phyloP scores from a whole-genome alignment of 2,329 filamentous ascomycete species.

The Cephalotrichum gorgonifer region DNA sequence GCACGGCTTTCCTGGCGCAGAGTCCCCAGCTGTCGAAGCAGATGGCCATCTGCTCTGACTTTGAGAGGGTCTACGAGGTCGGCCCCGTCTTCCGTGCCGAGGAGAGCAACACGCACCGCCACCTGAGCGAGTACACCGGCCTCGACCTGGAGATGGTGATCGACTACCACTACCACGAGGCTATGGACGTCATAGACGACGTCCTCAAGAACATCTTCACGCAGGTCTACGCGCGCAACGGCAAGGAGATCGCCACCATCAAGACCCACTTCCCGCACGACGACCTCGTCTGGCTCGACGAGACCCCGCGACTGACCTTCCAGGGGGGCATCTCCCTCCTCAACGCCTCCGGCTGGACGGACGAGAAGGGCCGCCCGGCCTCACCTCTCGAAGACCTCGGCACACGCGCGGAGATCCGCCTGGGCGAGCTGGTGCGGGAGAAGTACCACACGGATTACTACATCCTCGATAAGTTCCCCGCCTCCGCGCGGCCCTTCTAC shows the following conservation, averaged over 20 bases:
- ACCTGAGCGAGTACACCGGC: conserved; percentile 90
- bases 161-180: conserved; percentile 81
- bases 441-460: conserved; percentile 88
- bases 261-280: conserved; percentile 79
- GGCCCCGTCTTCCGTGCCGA: conserved; percentile 88
- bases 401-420: conserved; percentile 76
- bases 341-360: conserved; percentile 61
- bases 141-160: conserved; percentile 91
- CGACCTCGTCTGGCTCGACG: conserved; percentile 76
- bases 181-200: conserved; percentile 65
- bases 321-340: conserved; percentile 70
- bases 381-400: conserved; percentile 65
- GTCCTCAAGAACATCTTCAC: conserved; percentile 65
- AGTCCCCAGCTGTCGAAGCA: conserved; percentile 90
- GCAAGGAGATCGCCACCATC: conserved; percentile 64
- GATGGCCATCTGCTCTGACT: conserved; percentile 83
- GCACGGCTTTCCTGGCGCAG: conserved; percentile 79
- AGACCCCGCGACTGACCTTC: conserved; percentile 77
- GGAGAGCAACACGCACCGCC: conserved; percentile 90
- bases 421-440: conserved; percentile 76
- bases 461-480: conserved; percentile 86
- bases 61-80: conserved; percentile 81
- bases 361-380: conserved; percentile 66
- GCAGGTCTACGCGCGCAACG: conserved; percentile 22
- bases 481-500: conserved; percentile 78